A percentile compares a stretch with the other conserved stretches of the same genome.
Conservation (phyloP, 225 moss, liverwort and hornwort species). For the Pseudisothecium myosuroides region DNA sequence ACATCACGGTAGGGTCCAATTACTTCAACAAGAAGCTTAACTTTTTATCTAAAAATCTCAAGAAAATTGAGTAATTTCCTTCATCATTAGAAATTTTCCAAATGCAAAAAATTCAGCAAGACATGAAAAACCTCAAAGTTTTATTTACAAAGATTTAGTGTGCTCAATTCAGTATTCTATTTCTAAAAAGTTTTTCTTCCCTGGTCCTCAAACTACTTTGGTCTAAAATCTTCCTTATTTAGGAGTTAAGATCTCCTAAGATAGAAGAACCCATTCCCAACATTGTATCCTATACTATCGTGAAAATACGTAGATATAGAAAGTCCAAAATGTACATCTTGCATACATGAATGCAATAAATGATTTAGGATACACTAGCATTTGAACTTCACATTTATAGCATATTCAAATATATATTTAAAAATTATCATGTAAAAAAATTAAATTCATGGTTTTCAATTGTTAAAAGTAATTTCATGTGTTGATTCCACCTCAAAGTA, state of each 20-base stretch:
- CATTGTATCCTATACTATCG: too few relatives aligned
- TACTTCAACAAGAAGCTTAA: not conserved
- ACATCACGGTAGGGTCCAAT: not conserved
- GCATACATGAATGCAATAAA: too few relatives aligned
- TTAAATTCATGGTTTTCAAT: too few relatives aligned
- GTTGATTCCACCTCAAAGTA: too few relatives aligned
- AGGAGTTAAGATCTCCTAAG: not conserved
- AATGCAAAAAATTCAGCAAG: not conserved
- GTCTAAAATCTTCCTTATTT: not conserved
- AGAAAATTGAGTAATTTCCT: not conserved
- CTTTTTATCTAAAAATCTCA: not conserved
- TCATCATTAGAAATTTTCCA: not conserved
- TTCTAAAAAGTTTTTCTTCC: rapidly evolving
- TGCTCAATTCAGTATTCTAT: not conserved
- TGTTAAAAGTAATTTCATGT: too few relatives aligned
- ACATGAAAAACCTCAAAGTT: not conserved
- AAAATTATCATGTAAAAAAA: too few relatives aligned
- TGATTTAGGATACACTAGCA: too few relatives aligned
- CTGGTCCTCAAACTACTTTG: not conserved
- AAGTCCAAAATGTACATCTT: too few relatives aligned
- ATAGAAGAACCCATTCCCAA: too few relatives aligned
- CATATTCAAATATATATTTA: too few relatives aligned
- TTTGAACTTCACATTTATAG: too few relatives aligned
- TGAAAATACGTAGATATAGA: too few relatives aligned
- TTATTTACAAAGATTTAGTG: not conserved